A percentile compares a stretch with the other conserved stretches of the same genome.
These are phyloP conservation scores for Mortierella sp. DNA, from an alignment of 371 early-diverging fungal species.

Conservation along the genomic window DNA sequence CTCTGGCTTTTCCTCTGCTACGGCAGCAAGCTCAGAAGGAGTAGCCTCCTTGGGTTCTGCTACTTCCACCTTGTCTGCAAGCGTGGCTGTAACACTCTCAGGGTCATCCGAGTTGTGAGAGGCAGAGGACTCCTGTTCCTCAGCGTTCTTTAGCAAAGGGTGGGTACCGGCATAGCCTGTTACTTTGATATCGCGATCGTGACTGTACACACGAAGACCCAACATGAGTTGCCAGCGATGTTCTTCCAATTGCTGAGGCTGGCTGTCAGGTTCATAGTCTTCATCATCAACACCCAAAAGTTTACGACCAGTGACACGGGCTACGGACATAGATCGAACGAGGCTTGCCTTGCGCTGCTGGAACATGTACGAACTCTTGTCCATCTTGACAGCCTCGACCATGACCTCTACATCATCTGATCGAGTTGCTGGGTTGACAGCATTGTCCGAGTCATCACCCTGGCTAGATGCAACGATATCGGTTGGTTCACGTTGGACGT, in stretches of 20 bases:
- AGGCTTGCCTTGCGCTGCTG: conserved; percentile 49
- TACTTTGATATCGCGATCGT: conserved; percentile 29
- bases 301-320: conserved; percentile 37
- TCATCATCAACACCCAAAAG: conserved; percentile 51
- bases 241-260: conserved; percentile 23
- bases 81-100: conserved; percentile 46
- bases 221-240: conserved; percentile 45
- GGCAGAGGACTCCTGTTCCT: conserved; percentile 3
- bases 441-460: conserved; percentile 23
- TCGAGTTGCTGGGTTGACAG: conserved; percentile 30
- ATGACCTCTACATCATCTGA: conserved; percentile 28
- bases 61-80: conserved; percentile 30
- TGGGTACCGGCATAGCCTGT: conserved; percentile 27
- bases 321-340: conserved; percentile 47
- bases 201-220: conserved; percentile 52
- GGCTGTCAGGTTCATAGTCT: conserved; percentile 37
- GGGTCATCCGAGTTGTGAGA: conserved; percentile 23
- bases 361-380: conserved; percentile 53
- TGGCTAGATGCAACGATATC: conserved; percentile 12
- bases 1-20: neutral
- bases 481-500: conserved; percentile 36
- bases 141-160: conserved; percentile 7
- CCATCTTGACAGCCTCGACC: conserved; percentile 48
- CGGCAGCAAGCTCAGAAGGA: neutral
- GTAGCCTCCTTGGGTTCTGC: conserved; percentile 19